Evolutionary conservation across 2,329 filamentous ascomycete species (phyloP).

Genomic region (Alternaria panax): DNA sequence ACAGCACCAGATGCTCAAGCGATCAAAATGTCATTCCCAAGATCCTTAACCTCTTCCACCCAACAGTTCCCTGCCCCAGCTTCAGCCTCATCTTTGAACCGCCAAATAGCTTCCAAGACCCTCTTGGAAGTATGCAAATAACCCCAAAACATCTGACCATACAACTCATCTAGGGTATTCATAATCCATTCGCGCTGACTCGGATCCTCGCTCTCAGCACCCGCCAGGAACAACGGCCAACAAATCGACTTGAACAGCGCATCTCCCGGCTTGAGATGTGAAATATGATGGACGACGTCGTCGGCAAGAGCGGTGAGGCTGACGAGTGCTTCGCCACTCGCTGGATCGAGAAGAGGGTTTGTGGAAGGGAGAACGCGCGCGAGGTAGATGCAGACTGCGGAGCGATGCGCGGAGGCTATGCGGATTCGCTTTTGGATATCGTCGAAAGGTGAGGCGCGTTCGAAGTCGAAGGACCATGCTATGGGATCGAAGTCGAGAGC

Average conservation of each 20-base stretch:
- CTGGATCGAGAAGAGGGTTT: constrained; percentile 50
- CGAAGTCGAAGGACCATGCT: constrained; percentile 42
- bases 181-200: constrained; percentile 61
- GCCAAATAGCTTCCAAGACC: constrained; percentile 47
- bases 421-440: constrained; percentile 45
- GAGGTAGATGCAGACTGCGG: constrained; percentile 52
- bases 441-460: constrained; percentile 43
- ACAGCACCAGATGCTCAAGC: constrained; percentile 27
- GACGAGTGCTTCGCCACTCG: constrained; percentile 47
- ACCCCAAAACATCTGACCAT: constrained; percentile 49
- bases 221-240: constrained; percentile 67
- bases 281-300: constrained; percentile 62
- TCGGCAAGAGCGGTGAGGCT: constrained; percentile 52
- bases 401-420: constrained; percentile 49
- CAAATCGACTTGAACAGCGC: constrained; percentile 66
- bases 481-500: constrained; percentile 44
- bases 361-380: constrained; percentile 42
- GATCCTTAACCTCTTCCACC: constrained; percentile 44
- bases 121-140: constrained; percentile 47
- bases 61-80: constrained; percentile 40
- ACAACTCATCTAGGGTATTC: constrained; percentile 51
- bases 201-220: constrained; percentile 61
- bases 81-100: constrained; percentile 34
- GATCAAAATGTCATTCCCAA: constrained; percentile 44
- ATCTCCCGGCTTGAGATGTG: constrained; percentile 57